Evolutionary conservation across 305 asterid species (phyloP), one percentile per base, ranked within the genome.

Genomic region (Salvia sclarea): DNA sequence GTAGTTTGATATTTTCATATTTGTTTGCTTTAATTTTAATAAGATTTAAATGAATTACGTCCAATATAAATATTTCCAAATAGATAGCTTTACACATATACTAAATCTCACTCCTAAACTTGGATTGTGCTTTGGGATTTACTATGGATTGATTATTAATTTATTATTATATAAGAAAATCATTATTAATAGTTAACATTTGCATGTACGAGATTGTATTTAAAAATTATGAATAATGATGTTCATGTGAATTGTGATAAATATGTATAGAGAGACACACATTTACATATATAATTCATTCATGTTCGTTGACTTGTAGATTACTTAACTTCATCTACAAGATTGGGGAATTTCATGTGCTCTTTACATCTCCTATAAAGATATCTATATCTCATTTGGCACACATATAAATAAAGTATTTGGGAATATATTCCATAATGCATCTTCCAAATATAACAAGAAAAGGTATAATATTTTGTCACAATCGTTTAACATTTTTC

Each of bases 251-350:
- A 37, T 8, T 43, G 21, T 11, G 8, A 48, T 14, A 22, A 41
- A 41, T 14, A 7, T 12, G 6, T 22, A 13, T 61, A 11, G 38
- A 24, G 59, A 4, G 1, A 22, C 18, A 11, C 59, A 1, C 9
- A 4, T 25, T 25, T 4, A 9, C 3, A 52, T 12, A 57, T 17
- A 16, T 57, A 60, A 5, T 28, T 30, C 54, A 13, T 40, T n/a
- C 38, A 14, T 62, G 47, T 22, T n/a, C 62, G 28, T 30, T 56
- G 31, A 49, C 54, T 73, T 73, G 31, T 58, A 48, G 22, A 49
- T 37, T 55, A 72, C 76, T 72, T 5, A 16, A 65, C 77, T 65
- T 73, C 61, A 47, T 5, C 22, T 12, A 20, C 17, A 73, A 65
- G 77, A 65, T 65, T 66, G 48, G 22, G 7, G 2, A 64, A n/a